phyloP scores from a whole-genome alignment of 176 grass and related monocot genomes.

The Raddia distichophylla region DNA sequence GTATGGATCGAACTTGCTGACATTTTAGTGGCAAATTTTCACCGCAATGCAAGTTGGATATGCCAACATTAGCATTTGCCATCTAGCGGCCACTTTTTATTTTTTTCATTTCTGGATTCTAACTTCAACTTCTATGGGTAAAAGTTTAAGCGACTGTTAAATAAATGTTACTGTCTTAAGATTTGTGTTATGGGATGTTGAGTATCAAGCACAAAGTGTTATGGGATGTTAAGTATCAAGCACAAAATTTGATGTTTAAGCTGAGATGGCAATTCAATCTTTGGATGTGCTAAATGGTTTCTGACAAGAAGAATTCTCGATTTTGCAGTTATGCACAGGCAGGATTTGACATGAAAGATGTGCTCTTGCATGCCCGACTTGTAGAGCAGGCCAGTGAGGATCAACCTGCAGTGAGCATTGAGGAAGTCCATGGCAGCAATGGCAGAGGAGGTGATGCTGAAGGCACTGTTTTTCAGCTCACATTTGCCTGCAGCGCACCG shows the following conservation, averaged over 20 bases:
- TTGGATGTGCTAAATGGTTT: conserved; percentile 20
- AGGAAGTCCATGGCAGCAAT: conserved; percentile 66
- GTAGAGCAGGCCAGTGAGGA: conserved; percentile 86
- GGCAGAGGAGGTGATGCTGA: conserved; percentile 43
- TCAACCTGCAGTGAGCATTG: conserved; percentile 64
- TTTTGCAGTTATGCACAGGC: conserved; percentile 86
- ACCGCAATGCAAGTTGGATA: conserved; percentile 4
- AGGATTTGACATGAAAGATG: conserved; percentile 97
- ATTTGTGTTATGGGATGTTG: background rate
- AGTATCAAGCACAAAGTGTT: background rate
- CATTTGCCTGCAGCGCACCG: conserved; percentile 79
- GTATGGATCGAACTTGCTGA: background rate
- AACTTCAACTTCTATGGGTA: background rate
- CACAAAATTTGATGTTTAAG: conserved; percentile 8
- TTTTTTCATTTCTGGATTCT: background rate
- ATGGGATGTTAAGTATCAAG: background rate
- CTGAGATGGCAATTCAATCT: background rate
- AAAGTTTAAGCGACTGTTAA: background rate
- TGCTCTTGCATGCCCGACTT: conserved; percentile 81
- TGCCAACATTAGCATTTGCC: background rate
- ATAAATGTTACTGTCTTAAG: background rate
- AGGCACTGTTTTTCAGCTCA: conserved; percentile 69
- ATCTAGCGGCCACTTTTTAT: background rate
- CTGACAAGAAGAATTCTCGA: conserved; percentile 37
- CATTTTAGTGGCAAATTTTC: conserved; percentile 2